Base-by-base conservation (phyloP, 495 filamentous ascomycete genomes). In the Tuber borchii region DNA sequence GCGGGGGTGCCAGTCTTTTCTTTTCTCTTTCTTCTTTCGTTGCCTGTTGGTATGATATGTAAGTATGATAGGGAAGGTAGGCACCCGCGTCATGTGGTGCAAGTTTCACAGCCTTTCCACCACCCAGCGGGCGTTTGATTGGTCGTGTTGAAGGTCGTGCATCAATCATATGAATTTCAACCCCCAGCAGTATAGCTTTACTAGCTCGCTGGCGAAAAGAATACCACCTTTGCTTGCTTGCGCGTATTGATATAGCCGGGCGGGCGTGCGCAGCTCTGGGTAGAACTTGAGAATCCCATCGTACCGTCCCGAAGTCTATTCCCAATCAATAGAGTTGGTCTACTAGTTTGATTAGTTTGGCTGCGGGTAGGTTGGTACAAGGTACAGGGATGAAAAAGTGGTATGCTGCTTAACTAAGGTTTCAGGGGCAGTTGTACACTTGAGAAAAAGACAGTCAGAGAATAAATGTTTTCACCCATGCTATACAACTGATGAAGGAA, bases 141-240 rank as follows among this genome's bases (percentile, higher is more conserved):
- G 56, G 56, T 34, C 31, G 56, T 26, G 56, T 65, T 65, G 56
- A 65, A 65, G 26, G 56, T 65, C 56, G 56, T 65, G 56, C 56
- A 65, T 65, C 56, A 12, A 65, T 65, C 56, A 26, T 26, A 65
- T 65, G 56, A 65, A 65, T 17, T 34, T 65, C 56, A 19, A 34
- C 12, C 26, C 56, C 14, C 56, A 65, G 4, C 10, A 61, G 22
- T 26, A n/a, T 26, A 0, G 9, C 9, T 61, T 61, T n/a, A 12
- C 56, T 6, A 14, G 5, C 26, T 34, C 26, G 26, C 56, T 65
- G 26, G 56, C 56, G 1, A 31, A 65, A 34, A 65, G 17, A 65
- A 26, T 65, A 12, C 2, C 1, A 34, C 5, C 16, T 17, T n/a
- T 14, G 4, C 31, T 34, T 65, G 14, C 26, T 65, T 31, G 14